Evolutionary conservation across 805 yeast species (phyloP), one percentile per base, ranked within the genome.

Genomic region (Clavispora phyllophila): DNA sequence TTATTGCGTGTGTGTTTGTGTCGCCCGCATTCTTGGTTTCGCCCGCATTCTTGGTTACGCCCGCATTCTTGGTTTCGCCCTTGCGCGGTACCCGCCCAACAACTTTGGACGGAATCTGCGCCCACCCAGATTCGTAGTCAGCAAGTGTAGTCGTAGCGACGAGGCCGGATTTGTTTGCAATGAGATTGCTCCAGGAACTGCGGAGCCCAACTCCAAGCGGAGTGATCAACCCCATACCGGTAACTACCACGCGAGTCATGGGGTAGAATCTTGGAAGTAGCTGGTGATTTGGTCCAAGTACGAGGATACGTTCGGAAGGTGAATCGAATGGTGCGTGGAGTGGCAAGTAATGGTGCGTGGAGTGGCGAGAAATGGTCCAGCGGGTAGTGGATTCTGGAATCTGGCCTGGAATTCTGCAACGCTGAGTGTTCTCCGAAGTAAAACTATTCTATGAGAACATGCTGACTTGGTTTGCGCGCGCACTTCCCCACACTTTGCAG

Each of bases 141-240:
- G 68, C 62, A 43, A 58, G 72, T 36, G 39, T 41, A 0, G 63
- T 50, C 1, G 88, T 80, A 5, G 86, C 76, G 1, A 78, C 63
- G 2, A 85, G 55, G 0, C 93, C 91, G 14, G 84, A 75, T 43
- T 72, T 60, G 0, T 78, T 71, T 0, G 63, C 63, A 1, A 84
- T 53, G 5, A 85, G 60, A 14, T 67, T 68, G 2, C 58, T 39
- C 90, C 91, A 86, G 3, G 78, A 63, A 12, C 59, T 61, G 13
- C 54, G 54, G 3, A 70, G 74, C 0, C 89, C 90, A 5, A 80
- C 79, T 0, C 97, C 98, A 3, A 93, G 65, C 0, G 99, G 99
- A 0, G 93, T 79, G 1, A 90, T 77, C 22, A 86, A 65, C 0
- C 98, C 98, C 7, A 93, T 58, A 0, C 99, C 99, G 0, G 99